A percentile compares a stretch with the other conserved stretches of the same genome.
Evolutionary conservation across 2,329 filamentous ascomycete species (phyloP).

Genomic region (Sodiomyces alkalinus): DNA sequence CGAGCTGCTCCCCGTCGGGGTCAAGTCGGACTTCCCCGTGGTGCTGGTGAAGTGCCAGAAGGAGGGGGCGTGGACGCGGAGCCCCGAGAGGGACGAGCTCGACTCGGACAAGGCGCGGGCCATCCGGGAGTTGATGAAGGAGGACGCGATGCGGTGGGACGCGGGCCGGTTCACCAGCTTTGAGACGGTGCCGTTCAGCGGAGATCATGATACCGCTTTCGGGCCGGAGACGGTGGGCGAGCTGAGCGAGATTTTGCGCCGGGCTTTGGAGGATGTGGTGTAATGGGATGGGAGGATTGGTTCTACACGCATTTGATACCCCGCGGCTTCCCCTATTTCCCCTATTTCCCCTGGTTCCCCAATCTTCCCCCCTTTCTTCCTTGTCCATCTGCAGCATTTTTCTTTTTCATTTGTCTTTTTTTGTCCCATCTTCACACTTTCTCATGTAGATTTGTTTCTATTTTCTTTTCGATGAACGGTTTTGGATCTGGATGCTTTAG

Average conservation of each 20-base stretch:
- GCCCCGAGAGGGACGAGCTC: background rate
- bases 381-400: too few species aligned
- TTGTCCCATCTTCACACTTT: too few species aligned
- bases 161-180: conserved; percentile 9
- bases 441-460: too few species aligned
- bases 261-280: conserved; percentile 6
- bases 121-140: conserved; percentile 9
- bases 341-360: too few species aligned
- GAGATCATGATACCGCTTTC: conserved; percentile 11
- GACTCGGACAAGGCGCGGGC: conserved; percentile 3
- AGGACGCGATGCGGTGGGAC: conserved; percentile 10
- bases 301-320: too few species aligned
- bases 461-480: too few species aligned
- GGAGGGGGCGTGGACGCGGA: background rate
- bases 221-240: conserved; percentile 9
- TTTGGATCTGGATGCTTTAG: too few species aligned
- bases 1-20: conserved; percentile 7
- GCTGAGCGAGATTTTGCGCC: conserved; percentile 9
- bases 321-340: too few species aligned
- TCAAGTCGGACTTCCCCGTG: conserved; percentile 9
- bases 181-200: conserved; percentile 9
- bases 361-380: too few species aligned
- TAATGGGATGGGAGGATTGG: conserved; percentile 4
- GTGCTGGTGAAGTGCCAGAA: conserved; percentile 10
- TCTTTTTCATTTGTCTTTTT: too few species aligned